These are phyloP conservation scores for Neobulgaria alba DNA, from an alignment of 2,329 filamentous ascomycete species.

Conservation along the genomic window DNA sequence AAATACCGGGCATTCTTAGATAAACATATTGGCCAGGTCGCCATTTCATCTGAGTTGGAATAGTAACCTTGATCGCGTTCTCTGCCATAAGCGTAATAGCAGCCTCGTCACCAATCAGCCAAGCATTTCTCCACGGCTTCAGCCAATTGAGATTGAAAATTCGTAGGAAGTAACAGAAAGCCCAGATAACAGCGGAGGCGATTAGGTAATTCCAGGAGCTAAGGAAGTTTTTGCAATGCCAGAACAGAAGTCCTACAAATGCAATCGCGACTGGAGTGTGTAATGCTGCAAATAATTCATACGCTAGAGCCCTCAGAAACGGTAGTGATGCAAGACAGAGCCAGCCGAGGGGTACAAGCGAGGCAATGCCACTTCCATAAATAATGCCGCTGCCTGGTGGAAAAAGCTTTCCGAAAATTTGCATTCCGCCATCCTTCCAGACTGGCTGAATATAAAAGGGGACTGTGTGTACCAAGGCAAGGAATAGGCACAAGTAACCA, in stretches of 20 bases:
- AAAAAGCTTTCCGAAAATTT: slow-evolving; percentile 63
- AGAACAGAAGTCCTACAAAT: slow-evolving; percentile 81
- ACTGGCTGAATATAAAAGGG: slow-evolving; percentile 88
- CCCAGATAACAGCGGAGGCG: slow-evolving; percentile 71
- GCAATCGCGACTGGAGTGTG: slow-evolving; percentile 75
- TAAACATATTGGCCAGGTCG: slow-evolving; percentile 92
- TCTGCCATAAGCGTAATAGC: slow-evolving; percentile 84
- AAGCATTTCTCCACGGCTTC: slow-evolving; percentile 69
- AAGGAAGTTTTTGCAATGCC: slow-evolving; percentile 91
- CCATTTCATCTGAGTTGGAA: slow-evolving; percentile 90
- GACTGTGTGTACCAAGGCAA: slow-evolving; percentile 75
- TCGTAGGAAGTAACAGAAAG: slow-evolving; percentile 62
- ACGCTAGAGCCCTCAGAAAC: slow-evolving; percentile 65
- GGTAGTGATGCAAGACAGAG: slow-evolving; percentile 81
- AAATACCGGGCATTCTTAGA: slow-evolving; percentile 86
- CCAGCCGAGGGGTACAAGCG: slow-evolving; percentile 71
- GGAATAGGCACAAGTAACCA: slow-evolving; percentile 74
- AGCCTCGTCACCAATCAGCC: slow-evolving; percentile 84
- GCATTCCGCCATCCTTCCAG: slow-evolving; percentile 68
- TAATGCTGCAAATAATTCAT: slow-evolving; percentile 75
- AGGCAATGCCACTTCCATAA: slow-evolving; percentile 80
- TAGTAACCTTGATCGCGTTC: slow-evolving; percentile 90
- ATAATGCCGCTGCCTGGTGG: slow-evolving; percentile 56
- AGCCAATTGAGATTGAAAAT: slow-evolving; percentile 87
- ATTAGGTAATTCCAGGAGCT: slow-evolving; percentile 86